Percentiles rank a stretch among this genome's conserved stretches.
These are phyloP conservation scores for Boletus rubroflammeus DNA, from an alignment of 768 basidiomycete species.

Conservation along the genomic window DNA sequence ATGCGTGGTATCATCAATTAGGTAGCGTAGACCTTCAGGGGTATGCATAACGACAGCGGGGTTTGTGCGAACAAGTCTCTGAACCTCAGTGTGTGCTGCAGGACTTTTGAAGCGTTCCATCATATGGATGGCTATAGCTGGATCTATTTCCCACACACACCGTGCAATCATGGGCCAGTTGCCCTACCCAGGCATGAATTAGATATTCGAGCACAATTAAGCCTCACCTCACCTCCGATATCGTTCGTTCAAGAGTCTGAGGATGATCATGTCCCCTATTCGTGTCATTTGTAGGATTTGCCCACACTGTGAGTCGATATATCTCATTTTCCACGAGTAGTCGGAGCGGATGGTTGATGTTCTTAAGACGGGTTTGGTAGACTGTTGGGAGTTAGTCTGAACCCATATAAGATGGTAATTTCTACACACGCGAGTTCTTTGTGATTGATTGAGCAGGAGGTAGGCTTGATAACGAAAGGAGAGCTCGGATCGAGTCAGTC, in stretches of 20 bases:
- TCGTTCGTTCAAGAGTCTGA: constrained; percentile 52
- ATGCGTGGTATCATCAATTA: constrained; percentile 73
- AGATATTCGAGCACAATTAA: background rate
- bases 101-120: constrained; percentile 83
- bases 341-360: constrained; percentile 69
- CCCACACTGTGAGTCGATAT: constrained; percentile 82
- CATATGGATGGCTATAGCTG: constrained; percentile 78
- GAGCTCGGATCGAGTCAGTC: constrained; percentile 64
- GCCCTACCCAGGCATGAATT: constrained; percentile 34
- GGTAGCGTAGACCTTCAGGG: constrained; percentile 76
- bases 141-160: constrained; percentile 78
- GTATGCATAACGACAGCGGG: constrained; percentile 66
- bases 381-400: constrained; percentile 36
- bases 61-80: constrained; percentile 67
- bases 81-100: constrained; percentile 66
- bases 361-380: constrained; percentile 58
- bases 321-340: constrained; percentile 91
- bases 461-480: constrained; percentile 57
- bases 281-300: constrained; percentile 77
- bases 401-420: background rate
- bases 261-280: constrained; percentile 63
- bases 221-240: constrained; percentile 52
- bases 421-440: constrained; percentile 40
- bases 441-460: constrained; percentile 46
- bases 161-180: constrained; percentile 68